Evolutionary conservation across 2,329 filamentous ascomycete species (phyloP), one percentile per base, ranked within the genome.

Genomic region (Scytalidium sp.): DNA sequence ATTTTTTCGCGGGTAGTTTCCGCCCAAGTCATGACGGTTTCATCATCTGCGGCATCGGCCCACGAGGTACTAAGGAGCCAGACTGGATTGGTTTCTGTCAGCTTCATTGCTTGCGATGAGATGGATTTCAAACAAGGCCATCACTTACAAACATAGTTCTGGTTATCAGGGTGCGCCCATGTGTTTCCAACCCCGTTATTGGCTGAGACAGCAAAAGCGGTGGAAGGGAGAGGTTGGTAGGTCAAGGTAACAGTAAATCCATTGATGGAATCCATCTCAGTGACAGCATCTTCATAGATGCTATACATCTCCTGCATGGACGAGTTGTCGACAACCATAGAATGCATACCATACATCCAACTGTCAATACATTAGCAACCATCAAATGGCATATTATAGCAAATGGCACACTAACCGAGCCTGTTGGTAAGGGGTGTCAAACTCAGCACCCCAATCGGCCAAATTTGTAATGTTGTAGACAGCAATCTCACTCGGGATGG

Each of bases 31-130:
- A 63, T 45, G 6, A 73, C 60, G 4, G 51, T 49, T 32, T 63
- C 56, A 9, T 73, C 69, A 8, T 67, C 62, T 2, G 56, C 51
- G 2, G 57, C 60, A 7, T 61, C 50, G 0, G 43, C 42, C 62
- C 65, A 65, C n/a, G 47, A 53, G 4, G 56, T 48, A 13, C 27
- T 23, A 6, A 44, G 19, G 15, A 13, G 10, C 42, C 42, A 44
- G 19, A 20, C 42, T 44, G 17, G 20, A 23, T 22, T 23, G 10
- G 19, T 11, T 44, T 23, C 4, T 13, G n/a, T 44, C 19, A 44
- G 42, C 22, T 23, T 44, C n/a, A 21, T 23, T 17, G 9, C 19
- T 9, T 44, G 13, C 10, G 2, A 15, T 22, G 23, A 15, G 20
- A 23, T 6, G 42, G 19, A 21, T 9, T 15, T 19, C 17, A 19